Percentiles rank a stretch among this genome's conserved stretches.
phyloP scores from a whole-genome alignment of 768 basidiomycete genomes.

The Omphalotus guepiniiformis region DNA sequence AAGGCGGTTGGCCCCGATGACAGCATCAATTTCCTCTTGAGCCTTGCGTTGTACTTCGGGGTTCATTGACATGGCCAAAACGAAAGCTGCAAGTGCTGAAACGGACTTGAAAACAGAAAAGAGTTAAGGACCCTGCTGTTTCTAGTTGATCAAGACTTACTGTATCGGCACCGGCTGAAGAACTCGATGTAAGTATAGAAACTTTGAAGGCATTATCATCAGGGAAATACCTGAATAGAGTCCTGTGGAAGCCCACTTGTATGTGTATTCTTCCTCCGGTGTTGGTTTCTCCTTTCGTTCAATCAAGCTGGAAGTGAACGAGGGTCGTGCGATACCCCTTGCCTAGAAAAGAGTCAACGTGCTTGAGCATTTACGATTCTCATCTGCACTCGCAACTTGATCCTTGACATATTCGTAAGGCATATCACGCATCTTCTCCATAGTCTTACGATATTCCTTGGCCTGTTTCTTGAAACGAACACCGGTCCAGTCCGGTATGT shows the following conservation, averaged over 20 bases:
- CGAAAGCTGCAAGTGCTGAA: slow-evolving; percentile 11
- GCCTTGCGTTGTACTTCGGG: slow-evolving; percentile 15
- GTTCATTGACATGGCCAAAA: slow-evolving; percentile 14
- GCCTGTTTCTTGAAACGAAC: neutral
- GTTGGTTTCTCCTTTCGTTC: neutral
- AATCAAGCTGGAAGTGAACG: slow-evolving; percentile 7
- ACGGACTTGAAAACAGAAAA: slow-evolving; percentile 9
- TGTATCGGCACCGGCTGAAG: slow-evolving; percentile 9
- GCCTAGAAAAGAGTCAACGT: neutral
- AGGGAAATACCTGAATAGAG: slow-evolving; percentile 6
- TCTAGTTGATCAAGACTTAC: neutral
- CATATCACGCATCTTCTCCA: neutral
- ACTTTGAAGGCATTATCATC: neutral
- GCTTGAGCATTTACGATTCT: neutral
- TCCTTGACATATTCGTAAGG: neutral
- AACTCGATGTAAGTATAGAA: neutral
- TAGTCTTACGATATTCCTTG: neutral
- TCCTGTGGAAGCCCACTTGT: slow-evolving; percentile 2
- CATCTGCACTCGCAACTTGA: neutral
- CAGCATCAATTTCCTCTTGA: slow-evolving; percentile 6
- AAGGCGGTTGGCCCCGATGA: slow-evolving; percentile 16
- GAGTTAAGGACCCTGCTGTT: neutral
- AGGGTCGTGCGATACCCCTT: slow-evolving; percentile 2
- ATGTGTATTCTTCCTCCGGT: neutral
- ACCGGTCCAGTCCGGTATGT: neutral